Evolutionary conservation across 2,329 filamentous ascomycete species (phyloP).

Genomic region (Fonsecaea monophora): DNA sequence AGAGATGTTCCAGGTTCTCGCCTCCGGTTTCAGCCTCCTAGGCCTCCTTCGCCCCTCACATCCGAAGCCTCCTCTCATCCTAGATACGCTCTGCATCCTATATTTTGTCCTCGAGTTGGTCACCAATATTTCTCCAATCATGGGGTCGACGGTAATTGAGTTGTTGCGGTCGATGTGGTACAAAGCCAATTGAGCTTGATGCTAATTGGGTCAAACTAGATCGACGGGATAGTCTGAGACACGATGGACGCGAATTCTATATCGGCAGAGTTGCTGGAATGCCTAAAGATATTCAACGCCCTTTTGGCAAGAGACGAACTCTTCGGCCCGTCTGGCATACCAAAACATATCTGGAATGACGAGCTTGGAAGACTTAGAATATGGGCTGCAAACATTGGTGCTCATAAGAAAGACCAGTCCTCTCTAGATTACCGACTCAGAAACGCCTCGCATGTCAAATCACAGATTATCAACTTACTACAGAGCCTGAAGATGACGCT

Average conservation of each 20-base stretch:
- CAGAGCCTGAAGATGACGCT: conserved; percentile 19
- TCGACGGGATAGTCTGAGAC: neutral
- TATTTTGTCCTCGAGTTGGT: no score
- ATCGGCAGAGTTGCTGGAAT: neutral
- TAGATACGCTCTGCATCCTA: neutral
- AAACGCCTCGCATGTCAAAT: conserved; percentile 38
- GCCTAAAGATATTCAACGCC: neutral
- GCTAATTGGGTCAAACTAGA: neutral
- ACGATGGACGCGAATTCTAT: neutral
- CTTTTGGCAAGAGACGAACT: neutral
- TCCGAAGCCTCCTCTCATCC: neutral
- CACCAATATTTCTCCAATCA: no score
- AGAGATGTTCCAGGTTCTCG: neutral
- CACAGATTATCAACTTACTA: conserved; percentile 29
- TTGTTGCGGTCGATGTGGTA: neutral
- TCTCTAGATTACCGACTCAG: conserved; percentile 45
- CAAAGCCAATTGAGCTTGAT: no score
- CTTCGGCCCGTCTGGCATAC: neutral
- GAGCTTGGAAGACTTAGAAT: conserved; percentile 22
- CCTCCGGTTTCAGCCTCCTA: neutral
- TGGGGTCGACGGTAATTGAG: neutral
- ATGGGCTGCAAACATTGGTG: conserved; percentile 45
- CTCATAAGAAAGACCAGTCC: conserved; percentile 38
- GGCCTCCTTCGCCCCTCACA: neutral
- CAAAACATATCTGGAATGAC: conserved; percentile 12